These are phyloP conservation scores for Pleurotus platypus DNA, from an alignment of 768 basidiomycete species.

Conservation along the genomic window DNA sequence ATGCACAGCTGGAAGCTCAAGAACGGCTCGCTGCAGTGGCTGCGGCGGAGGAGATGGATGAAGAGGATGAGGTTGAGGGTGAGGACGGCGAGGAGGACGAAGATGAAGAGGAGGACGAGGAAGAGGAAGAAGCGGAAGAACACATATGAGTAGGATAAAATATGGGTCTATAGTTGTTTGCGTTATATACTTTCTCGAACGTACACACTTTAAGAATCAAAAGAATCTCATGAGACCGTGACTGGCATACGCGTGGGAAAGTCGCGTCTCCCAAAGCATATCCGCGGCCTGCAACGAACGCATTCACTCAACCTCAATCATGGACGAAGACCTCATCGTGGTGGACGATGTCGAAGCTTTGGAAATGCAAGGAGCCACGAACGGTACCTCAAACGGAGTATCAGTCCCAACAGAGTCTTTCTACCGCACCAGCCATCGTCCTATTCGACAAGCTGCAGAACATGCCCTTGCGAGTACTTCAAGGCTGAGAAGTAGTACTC, in stretches of 20 bases:
- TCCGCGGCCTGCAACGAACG: background rate
- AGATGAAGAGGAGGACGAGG: background rate
- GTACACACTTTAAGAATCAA: too few relatives aligned
- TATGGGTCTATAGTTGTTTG: background rate
- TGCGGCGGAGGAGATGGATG: background rate
- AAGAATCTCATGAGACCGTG: too few relatives aligned
- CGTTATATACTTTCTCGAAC: too few relatives aligned
- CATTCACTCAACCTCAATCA: constrained; percentile 16
- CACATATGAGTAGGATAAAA: background rate
- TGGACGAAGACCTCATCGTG: constrained; percentile 63
- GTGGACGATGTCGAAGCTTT: constrained; percentile 52
- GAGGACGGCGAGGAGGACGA: background rate
- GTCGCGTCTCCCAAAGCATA: too few relatives aligned
- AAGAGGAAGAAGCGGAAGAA: background rate
- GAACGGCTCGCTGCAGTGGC: background rate
- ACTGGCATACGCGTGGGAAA: too few relatives aligned
- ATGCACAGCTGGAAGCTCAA: background rate
- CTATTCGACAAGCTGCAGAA: constrained; percentile 12
- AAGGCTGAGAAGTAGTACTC: constrained; percentile 12
- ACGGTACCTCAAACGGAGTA: constrained; percentile 18
- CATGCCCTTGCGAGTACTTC: constrained; percentile 10
- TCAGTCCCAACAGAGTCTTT: constrained; percentile 11
- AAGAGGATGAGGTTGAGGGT: background rate
- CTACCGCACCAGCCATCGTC: constrained; percentile 22
- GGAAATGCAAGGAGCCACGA: constrained; percentile 30